Evolutionary conservation across 2,329 filamentous ascomycete species (phyloP).

Genomic region (Fusarium tricinctum): DNA sequence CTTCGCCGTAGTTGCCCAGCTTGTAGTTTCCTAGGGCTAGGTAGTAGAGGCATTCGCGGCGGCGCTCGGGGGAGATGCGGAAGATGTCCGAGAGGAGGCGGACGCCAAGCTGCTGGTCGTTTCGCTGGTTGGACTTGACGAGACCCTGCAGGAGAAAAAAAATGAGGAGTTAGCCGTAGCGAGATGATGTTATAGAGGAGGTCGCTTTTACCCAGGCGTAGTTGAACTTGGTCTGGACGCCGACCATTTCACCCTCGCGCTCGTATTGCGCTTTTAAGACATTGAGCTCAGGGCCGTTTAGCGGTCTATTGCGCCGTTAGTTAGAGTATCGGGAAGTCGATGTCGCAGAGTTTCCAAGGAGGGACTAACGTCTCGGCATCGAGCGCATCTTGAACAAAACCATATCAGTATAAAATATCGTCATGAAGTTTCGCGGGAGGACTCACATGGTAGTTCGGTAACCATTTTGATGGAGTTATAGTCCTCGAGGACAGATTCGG

Average conservation of each 20-base stretch:
- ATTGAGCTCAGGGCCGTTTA: slow-evolving; percentile 92
- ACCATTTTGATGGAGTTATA: slow-evolving; percentile 56
- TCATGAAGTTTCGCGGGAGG: slow-evolving; percentile 35
- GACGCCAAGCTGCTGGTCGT: slow-evolving; percentile 94
- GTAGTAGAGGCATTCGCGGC: slow-evolving; percentile 98
- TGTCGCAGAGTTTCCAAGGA: neutral
- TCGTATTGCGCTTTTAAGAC: slow-evolving; percentile 95
- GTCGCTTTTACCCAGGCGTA: slow-evolving; percentile 85
- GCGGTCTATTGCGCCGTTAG: slow-evolving; percentile 69
- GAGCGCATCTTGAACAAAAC: slow-evolving; percentile 79
- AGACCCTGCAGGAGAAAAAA: slow-evolving; percentile 70
- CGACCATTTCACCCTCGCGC: slow-evolving; percentile 96
- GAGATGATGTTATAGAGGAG: neutral
- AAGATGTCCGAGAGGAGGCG: slow-evolving; percentile 97
- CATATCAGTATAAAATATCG: slow-evolving; percentile 26
- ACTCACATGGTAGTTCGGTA: slow-evolving; percentile 64
- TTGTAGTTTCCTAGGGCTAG: slow-evolving; percentile 98
- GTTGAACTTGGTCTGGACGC: slow-evolving; percentile 99
- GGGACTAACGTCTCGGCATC: slow-evolving; percentile 89
- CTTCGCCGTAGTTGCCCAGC: slow-evolving; percentile 96
- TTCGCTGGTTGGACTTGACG: slow-evolving; percentile 88
- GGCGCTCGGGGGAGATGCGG: slow-evolving; percentile 89
- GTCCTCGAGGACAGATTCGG: neutral
- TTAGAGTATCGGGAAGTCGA: slow-evolving; percentile 17
- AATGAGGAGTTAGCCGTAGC: slow-evolving; percentile 8